Conservation (phyloP, 257 asterid genomes). For the Solanum neorickii region DNA sequence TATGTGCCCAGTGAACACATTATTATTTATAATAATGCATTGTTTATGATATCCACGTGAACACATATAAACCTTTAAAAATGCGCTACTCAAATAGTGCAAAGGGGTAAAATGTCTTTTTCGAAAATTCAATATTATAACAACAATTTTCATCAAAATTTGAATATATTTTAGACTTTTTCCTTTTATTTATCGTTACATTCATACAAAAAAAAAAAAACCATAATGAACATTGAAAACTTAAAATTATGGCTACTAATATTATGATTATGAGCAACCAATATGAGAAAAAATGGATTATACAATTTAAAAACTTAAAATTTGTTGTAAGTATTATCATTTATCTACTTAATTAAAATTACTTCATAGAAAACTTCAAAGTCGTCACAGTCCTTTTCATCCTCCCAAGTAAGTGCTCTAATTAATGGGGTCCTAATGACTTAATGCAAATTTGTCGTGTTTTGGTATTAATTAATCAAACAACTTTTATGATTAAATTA, state of each 20-base stretch:
- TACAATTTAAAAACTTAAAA: background rate
- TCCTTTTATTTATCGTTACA: no score
- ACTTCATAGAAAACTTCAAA: background rate
- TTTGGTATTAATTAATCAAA: background rate
- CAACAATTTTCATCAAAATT: no score
- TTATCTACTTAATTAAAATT: background rate
- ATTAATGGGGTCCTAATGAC: background rate
- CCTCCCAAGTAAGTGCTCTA: slow-evolving; percentile 3
- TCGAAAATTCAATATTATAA: no score
- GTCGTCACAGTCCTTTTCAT: background rate
- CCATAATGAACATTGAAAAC: background rate
- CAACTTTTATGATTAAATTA: background rate
- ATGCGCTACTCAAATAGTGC: no score
- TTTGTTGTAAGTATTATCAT: background rate
- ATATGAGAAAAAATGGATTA: background rate
- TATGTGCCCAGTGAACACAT: no score
- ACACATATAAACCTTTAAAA: no score
- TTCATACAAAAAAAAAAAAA: no score
- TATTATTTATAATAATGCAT: no score
- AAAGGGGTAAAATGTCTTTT: no score
- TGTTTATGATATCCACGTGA: fast-evolving
- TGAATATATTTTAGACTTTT: no score
- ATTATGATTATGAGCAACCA: background rate
- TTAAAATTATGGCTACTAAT: background rate
- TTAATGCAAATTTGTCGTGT: slow-evolving; percentile 9